Evolutionary conservation across 768 basidiomycete genomes (phyloP), one percentile per base, ranked within the genome.

Genomic region (Tephrocybe sp.): DNA sequence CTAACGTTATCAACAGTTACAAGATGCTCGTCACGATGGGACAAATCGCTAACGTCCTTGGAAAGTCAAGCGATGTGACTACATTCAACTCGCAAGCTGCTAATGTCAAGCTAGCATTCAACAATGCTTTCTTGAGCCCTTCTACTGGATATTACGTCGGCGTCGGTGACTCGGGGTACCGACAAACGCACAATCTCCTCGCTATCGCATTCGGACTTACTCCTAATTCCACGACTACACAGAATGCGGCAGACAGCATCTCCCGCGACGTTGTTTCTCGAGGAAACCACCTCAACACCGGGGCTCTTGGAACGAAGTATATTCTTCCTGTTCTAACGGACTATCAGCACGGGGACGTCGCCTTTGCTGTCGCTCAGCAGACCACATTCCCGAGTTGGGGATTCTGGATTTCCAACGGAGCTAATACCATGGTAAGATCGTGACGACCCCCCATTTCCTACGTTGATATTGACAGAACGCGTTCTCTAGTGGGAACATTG

Each of bases 361-460:
- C 64, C 10, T 56, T 61, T 22, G 60, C 60, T 10, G 36, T 66
- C 16, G 56, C 60, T 13, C 47, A 61, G 37, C 64, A 66, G 45
- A 64, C 63, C 6, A 64, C 63, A 10, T 63, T 58, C 41, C 64
- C 64, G 4, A 64, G 63, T 23, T 66, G 64, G 64, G 64, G 64
- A 1, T 66, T 55, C 44, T 66, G 64, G 64, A 63, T 66, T 39
- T 53, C 42, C 23, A 66, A 66, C 36, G 62, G 63, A 2, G 65
- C 63, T 6, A 66, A 60, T 2, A 61, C 61, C 0, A 64, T 61
- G 62, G 64, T 64, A 25, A 47, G 15, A 10, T 10, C 19, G 3
- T 29, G 19, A 31, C 12, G n/a, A 13, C 24, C 19, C 10, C 7
- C 33, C 4, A 10, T 42, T 18, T 15, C 21, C 22, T n/a, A 15